Percentiles rank a stretch among this genome's conserved stretches.
phyloP scores from a whole-genome alignment of 1,284 basidiomycete genomes.

The Cutaneotrichosporon spelunceum region DNA sequence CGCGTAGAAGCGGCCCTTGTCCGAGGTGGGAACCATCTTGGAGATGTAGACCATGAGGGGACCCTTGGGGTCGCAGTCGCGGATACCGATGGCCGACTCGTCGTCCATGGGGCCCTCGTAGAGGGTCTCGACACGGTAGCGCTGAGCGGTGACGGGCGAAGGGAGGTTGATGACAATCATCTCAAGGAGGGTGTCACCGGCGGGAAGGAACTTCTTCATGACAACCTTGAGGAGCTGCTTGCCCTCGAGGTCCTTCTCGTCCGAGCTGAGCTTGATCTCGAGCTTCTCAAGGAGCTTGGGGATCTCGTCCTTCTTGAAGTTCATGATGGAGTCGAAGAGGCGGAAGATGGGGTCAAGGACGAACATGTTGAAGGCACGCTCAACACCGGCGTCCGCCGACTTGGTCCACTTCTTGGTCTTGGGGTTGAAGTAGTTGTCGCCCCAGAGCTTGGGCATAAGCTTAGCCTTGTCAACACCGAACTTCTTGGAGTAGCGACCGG shows the following conservation, averaged over 20 bases:
- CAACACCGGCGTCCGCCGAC: conserved; percentile 77
- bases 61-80: conserved; percentile 95
- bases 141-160: conserved; percentile 93
- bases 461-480: conserved; percentile 99
- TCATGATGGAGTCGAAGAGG: conserved; percentile 99
- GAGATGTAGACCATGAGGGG: conserved; percentile 99
- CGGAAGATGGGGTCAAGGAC: conserved; percentile 99
- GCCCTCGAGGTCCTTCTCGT: conserved; percentile 94
- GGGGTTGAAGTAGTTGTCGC: conserved; percentile 99
- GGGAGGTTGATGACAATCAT: conserved; percentile 99
- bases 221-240: conserved; percentile 95
- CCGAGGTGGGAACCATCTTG: conserved; percentile 99
- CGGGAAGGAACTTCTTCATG: conserved; percentile 99
- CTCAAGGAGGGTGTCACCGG: conserved; percentile 96
- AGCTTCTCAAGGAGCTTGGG: conserved; percentile 91
- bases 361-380: conserved; percentile 92
- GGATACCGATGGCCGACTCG: conserved; percentile 97
- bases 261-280: conserved; percentile 81
- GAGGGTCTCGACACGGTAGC: conserved; percentile 98
- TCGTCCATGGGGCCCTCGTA: conserved; percentile 99
- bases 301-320: conserved; percentile 96
- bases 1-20: conserved; percentile 99
- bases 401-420: conserved; percentile 96
- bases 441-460: conserved; percentile 98
- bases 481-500: conserved; percentile 92